Base-by-base conservation (phyloP, 2,329 filamentous ascomycete genomes). In the Cladosporium austrohemisphaericum region DNA sequence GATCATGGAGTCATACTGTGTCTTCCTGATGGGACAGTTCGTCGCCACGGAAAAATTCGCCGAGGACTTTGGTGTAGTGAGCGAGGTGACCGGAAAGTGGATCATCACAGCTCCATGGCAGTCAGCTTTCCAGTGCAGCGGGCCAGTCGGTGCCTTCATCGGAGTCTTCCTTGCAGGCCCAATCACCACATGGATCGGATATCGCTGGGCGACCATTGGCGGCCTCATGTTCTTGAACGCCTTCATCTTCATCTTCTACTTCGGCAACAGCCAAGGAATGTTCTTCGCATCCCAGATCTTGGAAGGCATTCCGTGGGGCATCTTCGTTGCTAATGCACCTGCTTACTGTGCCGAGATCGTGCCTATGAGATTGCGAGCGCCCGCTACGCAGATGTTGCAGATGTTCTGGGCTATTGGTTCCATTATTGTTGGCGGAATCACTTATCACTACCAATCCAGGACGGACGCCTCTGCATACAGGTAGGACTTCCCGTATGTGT, bases 1-100 rank as follows among this genome's bases (percentile, higher is more conserved):
- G 80, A 79, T 81, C 57, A 83, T 84, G 80, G 80, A 83, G 62
- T 77, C 79, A 3, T 84, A 81, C 71, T 74, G 74, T 62, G 76
- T 83, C 53, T 83, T 84, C 70, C 67, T 84, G 19, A 80, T 77
- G 60, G 75, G 76, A 43, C 75, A 78, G 51, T 84, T 84, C 64
- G 65, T 83, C 28, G 78, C 79, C 51, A 70, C 76, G 6, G 41
- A 64, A 18, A 49, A 57, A 13, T 83, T 83, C 66, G 65, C 57
- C 26, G 1, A 69, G 0, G 54, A 69, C 3, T 83, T 69, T 56
- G 79, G 79, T 55, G 65, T 78, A 4, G 26, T 23, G 25, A 45
- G 65, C 55, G 35, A 51, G 14, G 57, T 37, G 2, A 54, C 55
- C 1, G 26, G 51, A 0, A 45, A 61, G 0, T 62, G 50, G 0